phyloP scores from a whole-genome alignment of 1,284 basidiomycete species.

The Trametes versicolor region DNA sequence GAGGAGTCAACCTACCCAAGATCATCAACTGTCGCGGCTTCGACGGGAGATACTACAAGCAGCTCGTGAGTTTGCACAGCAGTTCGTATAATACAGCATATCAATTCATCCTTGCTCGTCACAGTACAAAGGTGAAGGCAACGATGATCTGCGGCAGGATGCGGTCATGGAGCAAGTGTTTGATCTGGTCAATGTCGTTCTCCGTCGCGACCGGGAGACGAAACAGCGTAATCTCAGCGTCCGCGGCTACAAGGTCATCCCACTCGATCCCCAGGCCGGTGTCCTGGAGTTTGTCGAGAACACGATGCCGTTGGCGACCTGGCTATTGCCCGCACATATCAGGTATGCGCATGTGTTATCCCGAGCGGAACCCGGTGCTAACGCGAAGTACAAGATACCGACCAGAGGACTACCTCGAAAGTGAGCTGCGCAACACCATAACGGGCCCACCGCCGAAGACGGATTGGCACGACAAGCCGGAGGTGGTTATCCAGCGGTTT shows the following conservation, averaged over 20 bases:
- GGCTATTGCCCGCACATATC: slow-evolving; percentile 71
- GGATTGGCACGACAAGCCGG: slow-evolving; percentile 35
- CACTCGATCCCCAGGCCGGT: slow-evolving; percentile 84
- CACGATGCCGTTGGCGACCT: slow-evolving; percentile 73
- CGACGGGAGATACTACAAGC: slow-evolving; percentile 77
- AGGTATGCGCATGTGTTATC: slow-evolving; percentile 51
- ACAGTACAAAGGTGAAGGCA: slow-evolving; percentile 92
- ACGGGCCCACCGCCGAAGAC: slow-evolving; percentile 41
- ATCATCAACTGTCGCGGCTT: slow-evolving; percentile 78
- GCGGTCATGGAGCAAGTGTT: slow-evolving; percentile 99
- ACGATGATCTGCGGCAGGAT: slow-evolving; percentile 95
- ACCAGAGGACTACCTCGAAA: slow-evolving; percentile 43
- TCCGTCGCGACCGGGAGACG: slow-evolving; percentile 80
- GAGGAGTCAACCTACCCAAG: slow-evolving; percentile 89
- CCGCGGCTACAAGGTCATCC: slow-evolving; percentile 90
- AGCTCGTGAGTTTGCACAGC: slow-evolving; percentile 69
- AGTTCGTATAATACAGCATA: too few relatives aligned
- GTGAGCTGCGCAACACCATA: slow-evolving; percentile 29
- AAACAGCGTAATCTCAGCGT: slow-evolving; percentile 78
- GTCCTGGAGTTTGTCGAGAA: slow-evolving; percentile 93
- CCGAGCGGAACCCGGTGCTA: neutral
- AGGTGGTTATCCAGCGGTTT: slow-evolving; percentile 60
- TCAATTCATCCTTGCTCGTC: neutral
- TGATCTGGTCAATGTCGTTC: slow-evolving; percentile 85
- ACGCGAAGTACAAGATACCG: slow-evolving; percentile 51